A percentile compares a stretch with the other conserved stretches of the same genome.
Conservation (phyloP, 768 basidiomycete genomes). For the Porphyrellus cyaneotinctus region DNA sequence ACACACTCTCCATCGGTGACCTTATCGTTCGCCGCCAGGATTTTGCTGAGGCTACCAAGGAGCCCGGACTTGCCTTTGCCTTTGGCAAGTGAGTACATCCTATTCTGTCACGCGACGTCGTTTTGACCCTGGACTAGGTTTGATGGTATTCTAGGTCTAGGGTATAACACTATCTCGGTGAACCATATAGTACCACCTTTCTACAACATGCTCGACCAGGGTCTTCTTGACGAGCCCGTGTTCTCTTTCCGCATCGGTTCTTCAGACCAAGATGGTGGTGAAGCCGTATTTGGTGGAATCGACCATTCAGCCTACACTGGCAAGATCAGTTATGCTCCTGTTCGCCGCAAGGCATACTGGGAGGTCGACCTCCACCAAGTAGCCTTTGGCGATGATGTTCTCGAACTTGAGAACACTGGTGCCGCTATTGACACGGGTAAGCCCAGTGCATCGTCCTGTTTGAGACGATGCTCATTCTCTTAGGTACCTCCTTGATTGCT, state of each 20-base stretch:
- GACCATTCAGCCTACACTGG: slow-evolving; percentile 76
- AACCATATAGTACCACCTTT: slow-evolving; percentile 92
- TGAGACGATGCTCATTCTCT: slow-evolving; percentile 1
- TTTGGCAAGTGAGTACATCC: slow-evolving; percentile 74
- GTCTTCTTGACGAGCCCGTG: slow-evolving; percentile 76
- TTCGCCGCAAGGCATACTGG: slow-evolving; percentile 96
- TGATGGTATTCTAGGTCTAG: slow-evolving; percentile 93
- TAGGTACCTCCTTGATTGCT: slow-evolving; percentile 91
- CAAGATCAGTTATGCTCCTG: slow-evolving; percentile 78
- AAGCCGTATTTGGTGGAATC: slow-evolving; percentile 88
- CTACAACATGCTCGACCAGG: slow-evolving; percentile 85
- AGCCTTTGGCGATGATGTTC: slow-evolving; percentile 76
- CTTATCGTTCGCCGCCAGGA: slow-evolving; percentile 68
- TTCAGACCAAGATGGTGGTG: slow-evolving; percentile 85
- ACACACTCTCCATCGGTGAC: slow-evolving; percentile 78
- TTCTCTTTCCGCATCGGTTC: slow-evolving; percentile 93
- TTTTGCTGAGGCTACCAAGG: slow-evolving; percentile 94
- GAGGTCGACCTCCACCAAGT: slow-evolving; percentile 93
- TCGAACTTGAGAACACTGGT: slow-evolving; percentile 92
- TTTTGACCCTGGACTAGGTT: slow-evolving; percentile 49
- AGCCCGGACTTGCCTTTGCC: slow-evolving; percentile 96
- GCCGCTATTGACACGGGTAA: slow-evolving; percentile 87
- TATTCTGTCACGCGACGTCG: background rate
- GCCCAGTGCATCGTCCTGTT: slow-evolving; percentile 9
- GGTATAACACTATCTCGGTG: slow-evolving; percentile 92